phyloP scores from a whole-genome alignment of 23 red algal genomes.

The Rhodosorus marinus region DNA sequence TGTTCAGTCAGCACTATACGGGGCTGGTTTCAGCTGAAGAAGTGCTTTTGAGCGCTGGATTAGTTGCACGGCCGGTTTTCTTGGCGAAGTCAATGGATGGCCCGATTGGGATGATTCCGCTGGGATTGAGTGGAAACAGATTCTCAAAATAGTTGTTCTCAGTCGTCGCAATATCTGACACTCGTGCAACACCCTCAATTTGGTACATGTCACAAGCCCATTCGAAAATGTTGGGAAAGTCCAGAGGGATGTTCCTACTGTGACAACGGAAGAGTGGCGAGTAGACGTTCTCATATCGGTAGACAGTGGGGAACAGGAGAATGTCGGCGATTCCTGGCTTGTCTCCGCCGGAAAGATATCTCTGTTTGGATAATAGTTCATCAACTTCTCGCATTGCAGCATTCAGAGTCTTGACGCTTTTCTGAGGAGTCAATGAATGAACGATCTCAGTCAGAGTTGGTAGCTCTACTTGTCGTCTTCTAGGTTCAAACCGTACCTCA shows the following conservation, averaged over 20 bases:
- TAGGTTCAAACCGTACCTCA: no score
- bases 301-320: conserved; percentile 70
- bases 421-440: no score
- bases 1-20: no score
- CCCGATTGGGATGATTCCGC: conserved; percentile 60
- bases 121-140: conserved; percentile 83
- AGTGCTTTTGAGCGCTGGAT: no score
- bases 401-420: conserved; percentile 19
- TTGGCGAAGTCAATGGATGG: neutral
- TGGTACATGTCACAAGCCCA: conserved; percentile 47
- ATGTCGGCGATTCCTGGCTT: no score
- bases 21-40: no score
- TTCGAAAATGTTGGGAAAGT: conserved; percentile 26
- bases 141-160: conserved; percentile 40
- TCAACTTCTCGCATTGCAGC: conserved; percentile 43
- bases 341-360: conserved; percentile 36
- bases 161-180: conserved; percentile 53
- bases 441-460: no score
- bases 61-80: no score
- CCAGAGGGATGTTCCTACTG: conserved; percentile 32
- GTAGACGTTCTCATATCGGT: conserved; percentile 79
- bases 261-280: conserved; percentile 45
- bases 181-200: conserved; percentile 27
- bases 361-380: conserved; percentile 1
- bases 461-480: no score